Base-by-base conservation (phyloP, 352 stramenopile species). In the Blastocystis sp. region DNA sequence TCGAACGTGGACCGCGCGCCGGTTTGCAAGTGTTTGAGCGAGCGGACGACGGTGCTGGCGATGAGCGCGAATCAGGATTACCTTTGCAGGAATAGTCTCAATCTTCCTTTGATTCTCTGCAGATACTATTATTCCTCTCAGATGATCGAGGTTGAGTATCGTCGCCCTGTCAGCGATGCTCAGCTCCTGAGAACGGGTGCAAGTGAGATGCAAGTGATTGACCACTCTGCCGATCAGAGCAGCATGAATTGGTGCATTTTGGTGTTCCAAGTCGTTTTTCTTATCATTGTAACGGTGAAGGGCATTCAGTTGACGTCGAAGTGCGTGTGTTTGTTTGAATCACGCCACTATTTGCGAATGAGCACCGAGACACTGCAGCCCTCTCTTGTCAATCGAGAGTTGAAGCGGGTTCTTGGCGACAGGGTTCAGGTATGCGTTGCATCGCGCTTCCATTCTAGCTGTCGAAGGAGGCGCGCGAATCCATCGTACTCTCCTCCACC, bases 341-440 rank as follows among this genome's bases (percentile, higher is more conserved):
- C n/a, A n/a, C n/a, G n/a, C n/a, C n/a, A n/a, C n/a, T n/a, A n/a
- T n/a, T n/a, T n/a, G n/a, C n/a, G n/a, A n/a, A n/a, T n/a, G n/a
- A n/a, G n/a, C n/a, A n/a, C n/a, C n/a, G 66, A 77, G 31, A 59
- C 66, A 16, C 66, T 77, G 26, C 66, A 77, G 45, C 21, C 66
- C 24, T 77, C 66, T 3, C 10, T 77, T 77, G 66, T 77, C 10
- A 19, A 59, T 19, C 37, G 50, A n/a, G 66, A 77, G 50, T 29
- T 55, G 21, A 77, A 77, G 33, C 24, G 66, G 16, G 50, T 50
- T 19, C 33, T 77, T 77, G 4, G 2, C 26, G 66, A 77, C n/a
- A 19, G 29, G 24, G 6, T 33, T 16, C 66, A 77, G 55, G 66
- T 77, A 77, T 19, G 31, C 21, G 0, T 55, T 31, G 6, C 37